Evolutionary conservation across 108 stramenopile species (phyloP).

Genomic region (Parietichytrium sp.): DNA sequence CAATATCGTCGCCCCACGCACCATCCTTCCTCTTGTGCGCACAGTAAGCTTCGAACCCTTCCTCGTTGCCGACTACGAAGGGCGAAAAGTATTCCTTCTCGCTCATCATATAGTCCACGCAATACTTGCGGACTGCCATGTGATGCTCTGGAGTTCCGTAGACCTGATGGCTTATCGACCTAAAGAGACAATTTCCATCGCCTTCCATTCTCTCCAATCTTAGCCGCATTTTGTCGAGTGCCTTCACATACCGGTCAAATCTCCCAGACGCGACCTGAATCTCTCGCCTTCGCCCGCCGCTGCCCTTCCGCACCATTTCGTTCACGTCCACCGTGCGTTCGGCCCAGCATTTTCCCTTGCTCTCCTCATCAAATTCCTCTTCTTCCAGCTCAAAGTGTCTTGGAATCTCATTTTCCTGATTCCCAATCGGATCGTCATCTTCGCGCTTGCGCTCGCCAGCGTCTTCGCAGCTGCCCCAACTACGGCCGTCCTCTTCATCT

Average conservation of each 20-base stretch:
- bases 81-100: slow-evolving; percentile 67
- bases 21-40: slow-evolving; percentile 72
- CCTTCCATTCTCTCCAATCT: slow-evolving; percentile 60
- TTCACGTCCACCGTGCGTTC: no score
- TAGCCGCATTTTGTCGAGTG: slow-evolving; percentile 22
- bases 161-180: slow-evolving; percentile 86
- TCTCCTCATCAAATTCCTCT: no score
- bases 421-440: no score
- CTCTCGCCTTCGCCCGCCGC: no score
- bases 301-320: no score
- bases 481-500: no score
- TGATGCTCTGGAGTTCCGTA: slow-evolving; percentile 87
- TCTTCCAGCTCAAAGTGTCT: no score
- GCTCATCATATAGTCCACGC: slow-evolving; percentile 83
- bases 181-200: slow-evolving; percentile 96
- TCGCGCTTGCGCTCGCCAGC: no score
- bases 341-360: no score
- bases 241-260: neutral
- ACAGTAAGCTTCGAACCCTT: slow-evolving; percentile 71
- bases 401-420: no score
- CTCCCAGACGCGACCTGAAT: no score
- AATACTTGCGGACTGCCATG: slow-evolving; percentile 70
- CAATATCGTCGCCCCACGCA: slow-evolving; percentile 91
- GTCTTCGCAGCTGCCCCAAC: no score
- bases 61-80: slow-evolving; percentile 73